Percentiles rank a stretch among this genome's conserved stretches.
phyloP scores from a whole-genome alignment of 805 yeast species.

The Sporopachydermia lactativora region DNA sequence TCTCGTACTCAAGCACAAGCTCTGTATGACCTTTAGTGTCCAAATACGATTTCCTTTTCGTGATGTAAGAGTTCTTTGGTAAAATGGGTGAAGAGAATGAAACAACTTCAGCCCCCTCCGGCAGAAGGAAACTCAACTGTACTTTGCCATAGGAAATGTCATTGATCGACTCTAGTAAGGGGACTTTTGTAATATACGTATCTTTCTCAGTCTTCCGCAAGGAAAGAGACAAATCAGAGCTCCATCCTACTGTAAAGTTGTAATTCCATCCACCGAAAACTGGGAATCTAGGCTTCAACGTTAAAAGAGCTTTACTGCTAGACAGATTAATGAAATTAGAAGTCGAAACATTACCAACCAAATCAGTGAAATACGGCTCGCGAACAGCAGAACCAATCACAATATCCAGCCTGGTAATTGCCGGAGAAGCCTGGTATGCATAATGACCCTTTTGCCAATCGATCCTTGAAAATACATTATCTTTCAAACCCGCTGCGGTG shows the following conservation, averaged over 20 bases:
- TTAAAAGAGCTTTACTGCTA: constrained; percentile 26
- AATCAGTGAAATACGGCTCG: constrained; percentile 74
- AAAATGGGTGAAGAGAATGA: constrained; percentile 44
- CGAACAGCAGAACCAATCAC: constrained; percentile 34
- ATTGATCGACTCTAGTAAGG: constrained; percentile 56
- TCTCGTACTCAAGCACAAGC: constrained; percentile 40
- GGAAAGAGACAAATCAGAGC: constrained; percentile 39
- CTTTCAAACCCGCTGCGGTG: constrained; percentile 50
- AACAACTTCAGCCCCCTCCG: constrained; percentile 65
- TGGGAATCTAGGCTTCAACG: constrained; percentile 83
- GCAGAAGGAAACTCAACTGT: constrained; percentile 52
- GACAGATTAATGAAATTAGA: constrained; percentile 24
- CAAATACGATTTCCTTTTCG: constrained; percentile 41
- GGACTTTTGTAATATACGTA: constrained; percentile 47
- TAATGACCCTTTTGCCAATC: constrained; percentile 33
- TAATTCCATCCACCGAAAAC: constrained; percentile 92
- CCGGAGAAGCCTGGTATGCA: constrained; percentile 37
- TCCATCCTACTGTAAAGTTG: constrained; percentile 95
- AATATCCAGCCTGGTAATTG: constrained; percentile 46
- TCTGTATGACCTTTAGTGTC: constrained; percentile 75
- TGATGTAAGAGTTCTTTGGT: constrained; percentile 19
- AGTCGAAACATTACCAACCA: constrained; percentile 88
- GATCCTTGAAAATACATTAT: constrained; percentile 61
- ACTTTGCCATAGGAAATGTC: constrained; percentile 58
- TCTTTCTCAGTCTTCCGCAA: constrained; percentile 30